Evolutionary conservation across 352 stramenopile species (phyloP).

Genomic region (Elongisporangium senticosum): DNA sequence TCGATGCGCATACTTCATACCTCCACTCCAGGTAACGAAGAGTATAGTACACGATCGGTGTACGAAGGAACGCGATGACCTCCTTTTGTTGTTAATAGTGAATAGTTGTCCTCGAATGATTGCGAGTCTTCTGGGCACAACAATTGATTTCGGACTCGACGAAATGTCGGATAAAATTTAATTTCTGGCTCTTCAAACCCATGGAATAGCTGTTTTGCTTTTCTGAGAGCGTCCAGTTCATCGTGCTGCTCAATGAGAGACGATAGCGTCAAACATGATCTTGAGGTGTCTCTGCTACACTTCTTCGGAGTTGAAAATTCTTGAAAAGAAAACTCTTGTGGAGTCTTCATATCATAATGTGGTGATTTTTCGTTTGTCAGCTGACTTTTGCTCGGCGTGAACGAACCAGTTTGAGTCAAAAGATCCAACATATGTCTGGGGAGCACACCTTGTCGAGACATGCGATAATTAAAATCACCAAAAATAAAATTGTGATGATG

Average conservation of each 20-base stretch:
- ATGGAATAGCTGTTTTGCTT: conserved; percentile 69
- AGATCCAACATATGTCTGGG: conserved; percentile 52
- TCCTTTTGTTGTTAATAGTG: conserved; percentile 44
- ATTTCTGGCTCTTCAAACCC: conserved; percentile 73
- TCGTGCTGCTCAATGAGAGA: conserved; percentile 62
- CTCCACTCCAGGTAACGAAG: conserved; percentile 52
- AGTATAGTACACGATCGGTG: conserved; percentile 85
- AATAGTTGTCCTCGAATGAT: conserved; percentile 56
- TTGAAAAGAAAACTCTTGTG: conserved; percentile 20
- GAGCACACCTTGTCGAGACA: conserved; percentile 38
- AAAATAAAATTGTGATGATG: conserved; percentile 88
- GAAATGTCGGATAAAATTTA: conserved; percentile 74
- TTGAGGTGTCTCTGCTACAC: neutral
- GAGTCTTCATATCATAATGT: neutral
- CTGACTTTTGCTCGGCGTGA: neutral
- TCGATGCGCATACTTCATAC: neutral
- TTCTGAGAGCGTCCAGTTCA: conserved; percentile 55
- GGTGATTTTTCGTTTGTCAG: no score
- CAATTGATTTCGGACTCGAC: conserved; percentile 50
- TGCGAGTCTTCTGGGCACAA: conserved; percentile 24
- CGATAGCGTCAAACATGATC: conserved; percentile 7
- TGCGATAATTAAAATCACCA: conserved; percentile 88
- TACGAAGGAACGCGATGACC: conserved; percentile 82
- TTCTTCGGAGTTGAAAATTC: conserved; percentile 42
- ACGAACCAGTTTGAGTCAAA: conserved; percentile 10